Percentiles rank a stretch among this genome's conserved stretches.
These are phyloP conservation scores for Apocynum venetum DNA, from an alignment of 257 asterid species.

Conservation along the genomic window DNA sequence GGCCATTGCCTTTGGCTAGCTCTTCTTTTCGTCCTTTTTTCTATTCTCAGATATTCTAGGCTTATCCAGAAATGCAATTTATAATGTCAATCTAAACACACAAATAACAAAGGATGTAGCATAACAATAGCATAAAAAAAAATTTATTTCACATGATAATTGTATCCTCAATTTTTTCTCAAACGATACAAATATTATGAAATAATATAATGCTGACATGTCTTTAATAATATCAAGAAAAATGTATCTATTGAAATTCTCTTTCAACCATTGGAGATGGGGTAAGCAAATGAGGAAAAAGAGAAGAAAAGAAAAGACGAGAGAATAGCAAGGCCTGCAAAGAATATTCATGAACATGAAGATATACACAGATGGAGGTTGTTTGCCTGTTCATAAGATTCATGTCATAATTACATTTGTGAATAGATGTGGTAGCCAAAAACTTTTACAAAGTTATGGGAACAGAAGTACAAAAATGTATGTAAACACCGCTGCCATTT, in stretches of 20 bases:
- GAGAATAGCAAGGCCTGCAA: background rate
- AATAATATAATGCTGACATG: too few relatives aligned
- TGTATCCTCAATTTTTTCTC: too few relatives aligned
- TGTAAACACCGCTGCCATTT: background rate
- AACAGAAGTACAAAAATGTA: background rate
- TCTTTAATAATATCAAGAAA: too few relatives aligned
- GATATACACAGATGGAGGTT: background rate
- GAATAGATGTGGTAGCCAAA: background rate
- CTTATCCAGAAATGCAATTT: background rate
- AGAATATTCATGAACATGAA: background rate
- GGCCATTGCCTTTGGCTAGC: background rate
- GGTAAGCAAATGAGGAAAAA: too few relatives aligned
- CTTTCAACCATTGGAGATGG: too few relatives aligned
- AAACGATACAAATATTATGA: too few relatives aligned
- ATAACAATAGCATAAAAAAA: too few relatives aligned
- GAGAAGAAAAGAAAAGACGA: too few relatives aligned
- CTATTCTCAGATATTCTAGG: background rate
- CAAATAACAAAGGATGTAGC: background rate
- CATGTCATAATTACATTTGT: background rate
- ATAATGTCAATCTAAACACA: background rate
- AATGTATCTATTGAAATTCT: too few relatives aligned
- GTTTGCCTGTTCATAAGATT: background rate
- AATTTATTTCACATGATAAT: too few relatives aligned
- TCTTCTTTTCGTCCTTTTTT: background rate
- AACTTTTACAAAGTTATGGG: background rate